Base-by-base conservation (phyloP, 768 basidiomycete species). In the Lentinula raphanica region DNA sequence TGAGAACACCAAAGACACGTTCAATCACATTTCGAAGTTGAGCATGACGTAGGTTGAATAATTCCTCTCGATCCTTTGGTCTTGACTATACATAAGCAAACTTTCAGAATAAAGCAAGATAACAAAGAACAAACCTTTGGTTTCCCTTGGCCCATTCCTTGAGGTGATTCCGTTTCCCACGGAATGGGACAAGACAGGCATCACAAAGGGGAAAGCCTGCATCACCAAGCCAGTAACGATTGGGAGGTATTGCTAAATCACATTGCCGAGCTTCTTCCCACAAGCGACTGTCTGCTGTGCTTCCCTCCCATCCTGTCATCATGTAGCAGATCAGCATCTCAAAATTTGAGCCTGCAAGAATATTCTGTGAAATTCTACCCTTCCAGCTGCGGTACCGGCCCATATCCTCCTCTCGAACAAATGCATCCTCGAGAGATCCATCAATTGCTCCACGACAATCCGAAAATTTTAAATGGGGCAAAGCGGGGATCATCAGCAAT, bases 31-130 rank as follows among this genome's bases (percentile, higher is more conserved):
- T 71, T 5, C 64, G 54, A 17, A 58, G 59, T 44, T 58, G 61
- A 4, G 65, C 58, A 56, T 71, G 66, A 11, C 63, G 60, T 6
- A 69, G 62, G 56, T 68, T 71, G 50, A 65, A 68, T 1, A 70
- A 48, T 54, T 70, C 67, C 51, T 70, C 51, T 6, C 60, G 35
- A 28, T 62, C 65, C 31, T 54, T 13, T 5, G 67, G 69, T 48
- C 68, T 58, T n/a, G n/a, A n/a, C n/a, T n/a, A n/a, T n/a, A n/a
- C n/a, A n/a, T n/a, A n/a, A 7, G 29, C 27, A 58, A 29, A 15
- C 8, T 36, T n/a, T 23, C 19, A 13, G 9, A 29, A 40, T 23
- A 31, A 59, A 45, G 15, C n/a, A n/a, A 32, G 32, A 21, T 17
- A 46, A 31, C 15, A 38, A 5, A 50, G 23, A 44, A 28, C 17